phyloP scores from a whole-genome alignment of 371 early-diverging fungal genomes.

The Paraphysoderma sedebokerense region DNA sequence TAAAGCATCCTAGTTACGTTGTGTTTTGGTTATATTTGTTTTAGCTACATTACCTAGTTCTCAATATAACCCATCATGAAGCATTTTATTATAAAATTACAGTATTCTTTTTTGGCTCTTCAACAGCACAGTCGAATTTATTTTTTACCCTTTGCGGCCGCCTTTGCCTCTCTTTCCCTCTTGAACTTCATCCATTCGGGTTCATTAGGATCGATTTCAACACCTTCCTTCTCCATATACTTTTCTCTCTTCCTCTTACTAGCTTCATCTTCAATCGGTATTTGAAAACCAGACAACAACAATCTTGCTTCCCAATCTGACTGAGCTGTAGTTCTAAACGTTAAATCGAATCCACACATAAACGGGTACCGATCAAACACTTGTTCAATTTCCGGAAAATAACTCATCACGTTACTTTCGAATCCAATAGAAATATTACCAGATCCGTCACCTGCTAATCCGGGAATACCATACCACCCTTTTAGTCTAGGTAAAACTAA shows the following conservation, averaged over 20 bases:
- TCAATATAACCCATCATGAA: too few relatives aligned
- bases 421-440: conserved; percentile 76
- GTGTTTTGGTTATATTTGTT: too few relatives aligned
- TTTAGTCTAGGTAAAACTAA: conserved; percentile 84
- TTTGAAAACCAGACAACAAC: conserved; percentile 70
- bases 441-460: conserved; percentile 57
- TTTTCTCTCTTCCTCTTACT: conserved; percentile 9
- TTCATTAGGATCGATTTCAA: neutral
- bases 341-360: conserved; percentile 71
- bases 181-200: conserved; percentile 1
- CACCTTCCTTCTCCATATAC: conserved; percentile 7
- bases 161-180: neutral
- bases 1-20: too few relatives aligned
- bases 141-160: neutral
- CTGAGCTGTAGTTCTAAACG: conserved; percentile 65
- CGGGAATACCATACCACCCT: conserved; percentile 70
- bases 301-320: conserved; percentile 66
- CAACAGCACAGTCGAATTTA: too few relatives aligned
- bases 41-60: too few relatives aligned
- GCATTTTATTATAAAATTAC: too few relatives aligned
- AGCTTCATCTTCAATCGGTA: conserved; percentile 50
- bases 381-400: conserved; percentile 88
- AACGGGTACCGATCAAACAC: conserved; percentile 81
- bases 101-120: too few relatives aligned
- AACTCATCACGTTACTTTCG: conserved; percentile 48